These are phyloP conservation scores for Lentinula sp. DNA, from an alignment of 768 basidiomycete species.

Conservation along the genomic window DNA sequence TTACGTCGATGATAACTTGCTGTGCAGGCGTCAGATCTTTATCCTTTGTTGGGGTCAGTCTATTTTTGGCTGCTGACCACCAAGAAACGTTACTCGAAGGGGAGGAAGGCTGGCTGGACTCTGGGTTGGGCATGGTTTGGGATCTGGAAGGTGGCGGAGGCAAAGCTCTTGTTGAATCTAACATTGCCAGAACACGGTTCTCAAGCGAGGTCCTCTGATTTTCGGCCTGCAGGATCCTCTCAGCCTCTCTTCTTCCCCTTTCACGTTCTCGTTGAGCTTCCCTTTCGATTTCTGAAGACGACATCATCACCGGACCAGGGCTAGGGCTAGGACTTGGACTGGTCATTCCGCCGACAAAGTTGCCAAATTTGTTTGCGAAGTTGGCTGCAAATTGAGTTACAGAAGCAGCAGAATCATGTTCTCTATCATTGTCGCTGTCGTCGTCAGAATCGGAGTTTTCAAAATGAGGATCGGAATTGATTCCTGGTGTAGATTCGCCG, in stretches of 20 bases:
- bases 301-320: neutral
- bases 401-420: conserved; percentile 43
- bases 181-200: conserved; percentile 73
- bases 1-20: conserved; percentile 72
- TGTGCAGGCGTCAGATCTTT: conserved; percentile 82
- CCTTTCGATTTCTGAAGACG: conserved; percentile 59
- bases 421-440: conserved; percentile 29
- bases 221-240: conserved; percentile 61
- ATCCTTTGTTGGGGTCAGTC: conserved; percentile 73
- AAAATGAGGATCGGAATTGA: conserved; percentile 18
- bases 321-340: conserved; percentile 38
- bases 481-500: neutral
- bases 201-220: conserved; percentile 66
- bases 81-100: conserved; percentile 49
- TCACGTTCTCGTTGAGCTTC: conserved; percentile 77
- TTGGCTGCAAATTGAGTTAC: conserved; percentile 69
- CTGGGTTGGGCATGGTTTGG: conserved; percentile 32
- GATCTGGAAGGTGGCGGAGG: conserved; percentile 60
- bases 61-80: conserved; percentile 74
- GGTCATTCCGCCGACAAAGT: conserved; percentile 51
- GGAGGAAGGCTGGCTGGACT: conserved; percentile 45
- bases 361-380: conserved; percentile 70
- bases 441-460: conserved; percentile 38
- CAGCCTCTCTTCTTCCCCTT: conserved; percentile 68
- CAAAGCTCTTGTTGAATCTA: conserved; percentile 41